Evolutionary conservation across 805 yeast species (phyloP).

Genomic region (Yamadazyma akitaensis): DNA sequence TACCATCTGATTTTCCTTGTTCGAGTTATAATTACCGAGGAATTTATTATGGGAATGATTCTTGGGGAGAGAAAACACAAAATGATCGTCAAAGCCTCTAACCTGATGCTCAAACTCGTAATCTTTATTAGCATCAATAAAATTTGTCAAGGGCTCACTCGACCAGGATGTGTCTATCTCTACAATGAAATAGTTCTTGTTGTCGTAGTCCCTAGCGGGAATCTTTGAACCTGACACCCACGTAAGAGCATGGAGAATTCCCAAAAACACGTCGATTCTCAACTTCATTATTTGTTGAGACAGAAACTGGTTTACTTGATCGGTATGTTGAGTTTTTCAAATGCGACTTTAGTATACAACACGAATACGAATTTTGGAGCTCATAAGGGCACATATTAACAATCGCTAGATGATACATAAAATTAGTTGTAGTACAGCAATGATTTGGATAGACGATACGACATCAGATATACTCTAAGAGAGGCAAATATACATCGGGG

Average conservation of each 20-base stretch:
- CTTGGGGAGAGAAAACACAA: conserved; percentile 59
- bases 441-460: too few relatives aligned
- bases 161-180: conserved; percentile 41
- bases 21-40: conserved; percentile 35
- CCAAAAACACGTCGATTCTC: conserved; percentile 1
- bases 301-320: not conserved
- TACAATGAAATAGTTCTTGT: conserved; percentile 58
- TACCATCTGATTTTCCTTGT: conserved; percentile 24
- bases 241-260: not conserved
- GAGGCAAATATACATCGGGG: too few relatives aligned
- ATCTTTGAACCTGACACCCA: conserved; percentile 4
- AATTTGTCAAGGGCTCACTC: conserved; percentile 26
- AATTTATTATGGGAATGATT: conserved; percentile 28
- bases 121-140: conserved; percentile 36
- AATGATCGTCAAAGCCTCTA: conserved; percentile 58
- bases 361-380: conserved; percentile 18
- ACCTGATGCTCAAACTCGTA: conserved; percentile 59
- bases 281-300: not conserved
- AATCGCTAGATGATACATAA: too few relatives aligned
- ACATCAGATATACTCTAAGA: too few relatives aligned
- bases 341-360: conserved; percentile 2
- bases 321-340: conserved; percentile 2
- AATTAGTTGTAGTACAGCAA: too few relatives aligned
- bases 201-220: conserved; percentile 29
- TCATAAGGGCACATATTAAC: too few relatives aligned